Evolutionary conservation across 1,284 basidiomycete species (phyloP), one percentile per base, ranked within the genome.

Genomic region (Cutaneotrichosporon sp.): DNA sequence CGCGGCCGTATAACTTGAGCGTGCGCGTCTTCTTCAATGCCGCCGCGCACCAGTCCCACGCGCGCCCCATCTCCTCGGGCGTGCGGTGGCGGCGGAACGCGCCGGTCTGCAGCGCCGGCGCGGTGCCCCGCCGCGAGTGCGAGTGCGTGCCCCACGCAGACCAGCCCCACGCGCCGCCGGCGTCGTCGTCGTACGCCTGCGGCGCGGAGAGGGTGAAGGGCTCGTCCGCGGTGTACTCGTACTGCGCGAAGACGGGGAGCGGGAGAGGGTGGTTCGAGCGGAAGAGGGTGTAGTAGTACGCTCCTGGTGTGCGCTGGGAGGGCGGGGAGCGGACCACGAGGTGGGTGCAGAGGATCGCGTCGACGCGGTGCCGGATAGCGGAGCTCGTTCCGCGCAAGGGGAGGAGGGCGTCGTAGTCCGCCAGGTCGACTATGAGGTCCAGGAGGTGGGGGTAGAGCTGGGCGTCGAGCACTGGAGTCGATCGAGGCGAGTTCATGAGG

Each of bases 391-490:
- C 13, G 6, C 52, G 52, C 11, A 54, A 16, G 38, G 52, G 36
- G 14, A 54, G 34, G 14, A 54, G 52, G 25, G 42, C 31, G 18
- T 24, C 27, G 54, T 24, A 27, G 38, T 20, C 22, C 1, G 54
- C 54, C 9, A 14, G 22, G 7, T 4, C 25, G 18, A 55, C 11
- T n/a, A 55, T 55, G 18, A 16, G 8, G 25, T 55, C 42, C 1
- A 55, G 16, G 25, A 55, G 24, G 54, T 55, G 54, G 9, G 42
- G 54, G n/a, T 29, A 55, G 13, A 18, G 18, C 10, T 8, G 36
- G 24, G 42, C 14, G n/a, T 45, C 42, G 42, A 55, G 18, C 7
- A 16, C 18, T 9, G 29, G 29, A 5, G 29, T 29, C 29, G n/a
- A n/a, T n/a, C n/a, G n/a, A n/a, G n/a, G n/a, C n/a, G n/a, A n/a